Conservation (phyloP, 2,329 filamentous ascomycete species). For the Microcyclosporella mali region DNA sequence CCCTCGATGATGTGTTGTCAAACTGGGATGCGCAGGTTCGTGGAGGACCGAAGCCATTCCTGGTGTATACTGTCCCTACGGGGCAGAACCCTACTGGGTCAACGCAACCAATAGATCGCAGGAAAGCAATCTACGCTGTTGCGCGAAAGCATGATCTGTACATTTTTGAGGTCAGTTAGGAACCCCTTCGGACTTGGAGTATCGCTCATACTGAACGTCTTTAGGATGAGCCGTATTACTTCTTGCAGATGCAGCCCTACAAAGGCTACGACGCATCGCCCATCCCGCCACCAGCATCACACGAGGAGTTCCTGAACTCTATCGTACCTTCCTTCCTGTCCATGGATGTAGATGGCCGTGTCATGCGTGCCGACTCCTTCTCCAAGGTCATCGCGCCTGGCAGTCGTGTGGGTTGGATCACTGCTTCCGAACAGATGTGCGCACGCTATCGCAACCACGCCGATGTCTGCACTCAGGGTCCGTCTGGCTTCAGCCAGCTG, state of each 20-base stretch:
- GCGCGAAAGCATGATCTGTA: conserved; percentile 76
- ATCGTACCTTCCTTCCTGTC: conserved; percentile 76
- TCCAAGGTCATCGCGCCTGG: conserved; percentile 89
- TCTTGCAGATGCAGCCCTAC: conserved; percentile 80
- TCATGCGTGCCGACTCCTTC: conserved; percentile 86
- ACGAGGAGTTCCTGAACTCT: conserved; percentile 66
- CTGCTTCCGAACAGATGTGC: conserved; percentile 75
- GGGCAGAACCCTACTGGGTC: conserved; percentile 90
- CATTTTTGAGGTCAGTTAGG: conserved; percentile 44
- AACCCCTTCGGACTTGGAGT: neutral
- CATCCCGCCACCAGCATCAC: conserved; percentile 52
- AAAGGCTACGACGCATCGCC: conserved; percentile 47
- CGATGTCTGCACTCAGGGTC: conserved; percentile 79
- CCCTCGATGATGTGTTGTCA: conserved; percentile 56
- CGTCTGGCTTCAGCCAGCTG: conserved; percentile 76
- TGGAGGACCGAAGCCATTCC: conserved; percentile 57
- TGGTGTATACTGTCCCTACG: conserved; percentile 68
- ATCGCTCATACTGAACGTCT: neutral
- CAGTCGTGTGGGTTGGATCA: conserved; percentile 86
- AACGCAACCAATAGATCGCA: conserved; percentile 63
- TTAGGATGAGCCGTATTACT: conserved; percentile 90
- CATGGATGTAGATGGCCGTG: conserved; percentile 76
- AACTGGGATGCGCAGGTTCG: conserved; percentile 57
- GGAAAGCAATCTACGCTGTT: conserved; percentile 67
- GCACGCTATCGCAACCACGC: conserved; percentile 76